Evolutionary conservation across 1,284 basidiomycete species (phyloP).

Genomic region (Sphagnurus paluster): DNA sequence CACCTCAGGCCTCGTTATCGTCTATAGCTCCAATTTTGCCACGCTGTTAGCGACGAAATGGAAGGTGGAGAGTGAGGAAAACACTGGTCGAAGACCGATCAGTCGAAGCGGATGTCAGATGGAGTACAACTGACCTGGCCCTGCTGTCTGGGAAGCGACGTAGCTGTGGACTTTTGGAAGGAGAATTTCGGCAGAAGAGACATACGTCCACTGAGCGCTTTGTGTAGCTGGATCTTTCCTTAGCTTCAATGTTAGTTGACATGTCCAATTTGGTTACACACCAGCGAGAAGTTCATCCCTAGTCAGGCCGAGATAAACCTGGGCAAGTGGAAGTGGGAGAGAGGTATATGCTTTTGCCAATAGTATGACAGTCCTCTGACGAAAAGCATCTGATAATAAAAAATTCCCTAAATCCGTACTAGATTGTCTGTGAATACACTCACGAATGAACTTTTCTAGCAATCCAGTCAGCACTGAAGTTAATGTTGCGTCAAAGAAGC

Average conservation of each 20-base stretch:
- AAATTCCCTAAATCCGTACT: background rate
- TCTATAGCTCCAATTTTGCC: constrained; percentile 46
- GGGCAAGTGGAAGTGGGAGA: constrained; percentile 50
- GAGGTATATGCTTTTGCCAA: constrained; percentile 64
- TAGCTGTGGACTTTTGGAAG: constrained; percentile 31
- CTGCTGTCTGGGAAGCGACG: constrained; percentile 1
- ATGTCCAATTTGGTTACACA: constrained; percentile 24
- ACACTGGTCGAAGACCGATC: constrained; percentile 26
- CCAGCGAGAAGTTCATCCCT: constrained; percentile 48
- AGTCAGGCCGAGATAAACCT: constrained; percentile 54
- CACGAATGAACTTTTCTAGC: constrained; percentile 51
- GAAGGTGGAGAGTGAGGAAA: constrained; percentile 53
- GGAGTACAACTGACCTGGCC: constrained; percentile 14
- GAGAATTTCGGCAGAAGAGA: constrained; percentile 44
- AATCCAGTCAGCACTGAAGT: constrained; percentile 44
- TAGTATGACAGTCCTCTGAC: constrained; percentile 51
- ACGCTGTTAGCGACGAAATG: constrained; percentile 53
- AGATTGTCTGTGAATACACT: constrained; percentile 17
- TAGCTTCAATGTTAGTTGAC: constrained; percentile 1
- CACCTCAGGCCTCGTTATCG: background rate
- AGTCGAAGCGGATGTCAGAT: background rate
- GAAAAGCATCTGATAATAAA: constrained; percentile 44
- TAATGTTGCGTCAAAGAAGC: constrained; percentile 45
- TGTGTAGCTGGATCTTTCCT: constrained; percentile 41
- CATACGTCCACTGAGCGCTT: constrained; percentile 50